Percentiles rank a stretch among this genome's conserved stretches.
Evolutionary conservation across 2,329 filamentous ascomycete species (phyloP).

Genomic region (Cladophialophora chaetospira): DNA sequence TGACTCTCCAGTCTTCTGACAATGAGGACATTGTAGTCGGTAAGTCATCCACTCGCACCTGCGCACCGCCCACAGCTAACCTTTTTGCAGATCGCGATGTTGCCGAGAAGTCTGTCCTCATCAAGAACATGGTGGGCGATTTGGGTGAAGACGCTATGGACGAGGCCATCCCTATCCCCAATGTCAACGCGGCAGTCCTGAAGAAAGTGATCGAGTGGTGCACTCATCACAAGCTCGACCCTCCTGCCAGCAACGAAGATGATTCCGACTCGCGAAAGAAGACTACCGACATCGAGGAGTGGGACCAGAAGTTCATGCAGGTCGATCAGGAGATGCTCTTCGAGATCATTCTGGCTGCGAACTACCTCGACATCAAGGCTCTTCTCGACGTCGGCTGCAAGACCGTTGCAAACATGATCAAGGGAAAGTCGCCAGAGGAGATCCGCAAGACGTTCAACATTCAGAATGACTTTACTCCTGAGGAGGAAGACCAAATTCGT

Average conservation of each 20-base stretch:
- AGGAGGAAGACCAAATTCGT: slow-evolving; percentile 97
- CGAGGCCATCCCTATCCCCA: slow-evolving; percentile 84
- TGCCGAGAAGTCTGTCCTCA: slow-evolving; percentile 87
- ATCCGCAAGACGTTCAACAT: slow-evolving; percentile 99
- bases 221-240: slow-evolving; percentile 88
- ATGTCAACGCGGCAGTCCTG: slow-evolving; percentile 87
- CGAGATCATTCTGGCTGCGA: slow-evolving; percentile 96
- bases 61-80: slow-evolving; percentile 10
- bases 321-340: slow-evolving; percentile 99
- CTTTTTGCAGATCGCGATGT: slow-evolving; percentile 69
- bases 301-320: slow-evolving; percentile 99
- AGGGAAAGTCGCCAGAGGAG: slow-evolving; percentile 99
- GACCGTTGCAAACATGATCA: slow-evolving; percentile 99
- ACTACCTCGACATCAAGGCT: slow-evolving; percentile 98
- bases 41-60: slow-evolving; percentile 40
- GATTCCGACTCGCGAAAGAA: slow-evolving; percentile 95
- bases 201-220: slow-evolving; percentile 99
- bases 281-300: slow-evolving; percentile 98
- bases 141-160: slow-evolving; percentile 65
- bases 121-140: slow-evolving; percentile 98
- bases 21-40: slow-evolving; percentile 52
- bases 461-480: slow-evolving; percentile 97
- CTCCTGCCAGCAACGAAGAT: slow-evolving; percentile 77
- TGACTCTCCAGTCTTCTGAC: slow-evolving; percentile 56
- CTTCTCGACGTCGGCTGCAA: slow-evolving; percentile 98